A percentile compares a stretch with the other conserved stretches of the same genome.
These are phyloP conservation scores for Globisporangium viniferum DNA, from an alignment of 352 stramenopile species.

Conservation along the genomic window DNA sequence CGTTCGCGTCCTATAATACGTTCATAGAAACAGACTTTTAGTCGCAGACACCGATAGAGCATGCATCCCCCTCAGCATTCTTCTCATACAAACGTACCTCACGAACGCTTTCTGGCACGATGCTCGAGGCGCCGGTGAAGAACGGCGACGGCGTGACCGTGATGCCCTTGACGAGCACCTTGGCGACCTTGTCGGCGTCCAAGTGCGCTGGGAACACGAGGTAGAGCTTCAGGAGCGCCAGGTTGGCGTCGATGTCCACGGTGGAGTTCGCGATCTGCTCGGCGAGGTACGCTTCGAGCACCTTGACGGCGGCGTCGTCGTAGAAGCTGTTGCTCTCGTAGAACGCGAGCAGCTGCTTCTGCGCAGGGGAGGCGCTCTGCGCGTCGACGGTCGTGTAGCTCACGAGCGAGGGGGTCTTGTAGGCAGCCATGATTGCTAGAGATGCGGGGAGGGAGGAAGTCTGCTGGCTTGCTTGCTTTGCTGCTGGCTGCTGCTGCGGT, in stretches of 20 bases:
- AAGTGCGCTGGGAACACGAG: conserved; percentile 57
- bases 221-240: conserved; percentile 85
- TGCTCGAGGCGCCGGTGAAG: conserved; percentile 69
- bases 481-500: conserved; percentile 5
- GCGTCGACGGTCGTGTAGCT: conserved; percentile 48
- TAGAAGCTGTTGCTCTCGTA: conserved; percentile 50
- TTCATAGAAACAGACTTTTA: not conserved
- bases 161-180: conserved; percentile 71
- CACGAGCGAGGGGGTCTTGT: conserved; percentile 59
- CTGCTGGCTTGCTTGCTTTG: not conserved
- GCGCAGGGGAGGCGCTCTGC: conserved; percentile 35
- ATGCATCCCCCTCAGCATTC: not conserved
- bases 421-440: conserved; percentile 47
- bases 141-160: conserved; percentile 66
- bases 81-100: conserved; percentile 19
- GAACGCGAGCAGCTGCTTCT: conserved; percentile 54
- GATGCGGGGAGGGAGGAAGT: not conserved
- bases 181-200: conserved; percentile 59
- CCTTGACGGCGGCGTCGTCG: conserved; percentile 37
- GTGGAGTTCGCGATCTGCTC: conserved; percentile 65
- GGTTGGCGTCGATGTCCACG: conserved; percentile 72
- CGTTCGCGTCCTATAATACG: conserved; percentile 34
- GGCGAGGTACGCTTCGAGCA: conserved; percentile 67
- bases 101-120: conserved; percentile 65
- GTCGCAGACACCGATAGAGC: not conserved